Conservation (phyloP, 768 basidiomycete genomes). For the Hydnum rufescens region DNA sequence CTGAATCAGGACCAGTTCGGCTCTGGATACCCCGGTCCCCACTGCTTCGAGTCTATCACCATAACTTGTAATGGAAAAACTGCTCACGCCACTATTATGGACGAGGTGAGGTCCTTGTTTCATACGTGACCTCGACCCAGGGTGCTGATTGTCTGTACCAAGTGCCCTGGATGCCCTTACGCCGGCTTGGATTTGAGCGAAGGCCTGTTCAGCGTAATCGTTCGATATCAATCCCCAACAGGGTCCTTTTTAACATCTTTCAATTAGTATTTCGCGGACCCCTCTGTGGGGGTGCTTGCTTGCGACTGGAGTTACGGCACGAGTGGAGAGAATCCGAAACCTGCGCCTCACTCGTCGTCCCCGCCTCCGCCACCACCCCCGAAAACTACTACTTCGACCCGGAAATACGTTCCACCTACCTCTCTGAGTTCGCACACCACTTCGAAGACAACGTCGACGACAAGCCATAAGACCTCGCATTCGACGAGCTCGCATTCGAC, state of each 20-base stretch:
- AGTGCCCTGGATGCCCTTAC: neutral
- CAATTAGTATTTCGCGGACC: neutral
- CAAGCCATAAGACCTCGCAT: neutral
- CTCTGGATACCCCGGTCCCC: conserved; percentile 5
- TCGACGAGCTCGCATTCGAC: neutral
- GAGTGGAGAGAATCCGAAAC: no score
- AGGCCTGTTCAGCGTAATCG: neutral
- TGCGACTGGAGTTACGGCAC: neutral
- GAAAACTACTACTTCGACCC: neutral
- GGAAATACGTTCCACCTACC: neutral
- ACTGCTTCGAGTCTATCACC: conserved; percentile 14
- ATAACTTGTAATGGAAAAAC: conserved; percentile 12
- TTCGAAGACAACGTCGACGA: neutral
- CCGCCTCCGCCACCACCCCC: neutral
- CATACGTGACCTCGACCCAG: neutral
- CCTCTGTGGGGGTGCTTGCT: neutral
- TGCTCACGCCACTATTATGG: conserved; percentile 11
- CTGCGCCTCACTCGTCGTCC: neutral
- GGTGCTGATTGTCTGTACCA: neutral
- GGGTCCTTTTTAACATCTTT: no score
- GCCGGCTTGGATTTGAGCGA: neutral
- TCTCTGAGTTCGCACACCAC: neutral
- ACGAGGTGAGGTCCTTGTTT: conserved; percentile 8
- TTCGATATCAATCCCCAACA: no score
- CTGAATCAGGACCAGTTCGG: conserved; percentile 3